Percentiles rank a stretch among this genome's conserved stretches.
Evolutionary conservation across 2,329 filamentous ascomycete species (phyloP).

Genomic region (Trichoderma sp.): DNA sequence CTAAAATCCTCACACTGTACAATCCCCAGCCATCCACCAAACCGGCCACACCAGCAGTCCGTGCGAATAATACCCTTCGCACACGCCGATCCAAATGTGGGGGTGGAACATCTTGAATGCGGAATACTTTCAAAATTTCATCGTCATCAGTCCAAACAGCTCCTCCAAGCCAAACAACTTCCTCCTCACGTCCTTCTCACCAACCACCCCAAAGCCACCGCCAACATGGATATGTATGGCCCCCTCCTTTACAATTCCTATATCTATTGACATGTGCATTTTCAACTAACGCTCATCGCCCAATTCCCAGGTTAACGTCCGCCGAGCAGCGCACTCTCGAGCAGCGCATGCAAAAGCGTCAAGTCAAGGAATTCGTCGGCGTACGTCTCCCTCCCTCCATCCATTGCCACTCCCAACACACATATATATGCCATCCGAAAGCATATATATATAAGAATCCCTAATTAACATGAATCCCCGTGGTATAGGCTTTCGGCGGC

Average conservation of each 20-base stretch:
- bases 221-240: conserved; percentile 36
- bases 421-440: background rate
- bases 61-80: background rate
- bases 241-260: background rate
- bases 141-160: conserved; percentile 12
- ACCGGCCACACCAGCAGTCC: background rate
- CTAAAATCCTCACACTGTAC: background rate
- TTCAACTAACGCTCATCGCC: background rate
- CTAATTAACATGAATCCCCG: background rate
- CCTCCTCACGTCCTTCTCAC: background rate
- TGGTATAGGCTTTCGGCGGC: conserved; percentile 40
- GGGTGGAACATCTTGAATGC: conserved; percentile 1
- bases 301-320: conserved; percentile 58
- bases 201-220: conserved; percentile 18
- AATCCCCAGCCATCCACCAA: background rate
- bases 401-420: background rate
- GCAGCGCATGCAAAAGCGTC: conserved; percentile 92
- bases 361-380: conserved; percentile 98
- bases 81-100: conserved; percentile 1
- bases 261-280: background rate
- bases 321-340: conserved; percentile 92
- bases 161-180: background rate
- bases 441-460: background rate
- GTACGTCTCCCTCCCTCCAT: conserved; percentile 56
- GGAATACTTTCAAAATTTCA: conserved; percentile 23